These are phyloP conservation scores for Thalassiosira profunda DNA, from an alignment of 108 stramenopile genomes.

Conservation along the genomic window DNA sequence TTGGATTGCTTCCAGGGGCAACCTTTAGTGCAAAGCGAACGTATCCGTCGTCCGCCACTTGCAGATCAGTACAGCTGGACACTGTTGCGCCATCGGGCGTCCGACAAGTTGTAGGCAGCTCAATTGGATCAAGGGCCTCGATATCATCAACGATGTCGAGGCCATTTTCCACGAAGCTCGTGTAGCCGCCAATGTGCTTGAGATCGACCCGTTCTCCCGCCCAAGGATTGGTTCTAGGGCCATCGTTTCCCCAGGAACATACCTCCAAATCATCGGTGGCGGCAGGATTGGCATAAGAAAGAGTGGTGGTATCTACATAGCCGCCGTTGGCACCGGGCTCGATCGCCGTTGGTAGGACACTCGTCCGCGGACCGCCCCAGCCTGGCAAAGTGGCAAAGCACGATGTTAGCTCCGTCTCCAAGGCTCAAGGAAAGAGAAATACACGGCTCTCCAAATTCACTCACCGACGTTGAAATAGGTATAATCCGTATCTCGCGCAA, in stretches of 20 bases:
- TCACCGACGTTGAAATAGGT: constrained; percentile 7
- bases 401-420: no score
- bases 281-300: constrained; percentile 4
- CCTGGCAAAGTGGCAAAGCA: no score
- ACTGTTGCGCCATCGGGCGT: no score
- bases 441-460: no score
- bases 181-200: constrained; percentile 13
- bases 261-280: constrained; percentile 3
- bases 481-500: background rate
- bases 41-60: background rate
- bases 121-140: no score
- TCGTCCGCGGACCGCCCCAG: no score
- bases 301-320: background rate
- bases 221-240: no score
- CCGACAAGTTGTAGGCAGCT: no score
- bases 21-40: constrained; percentile 5
- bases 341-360: no score
- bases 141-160: no score
- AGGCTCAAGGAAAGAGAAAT: no score
- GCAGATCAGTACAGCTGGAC: background rate
- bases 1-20: background rate
- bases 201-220: constrained; percentile 1
- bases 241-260: constrained; percentile 2
- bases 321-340: no score
- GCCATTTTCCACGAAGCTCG: constrained; percentile 16